Conservation (phyloP, 306 rosid genomes). For the Pachyrhizus erosus region DNA sequence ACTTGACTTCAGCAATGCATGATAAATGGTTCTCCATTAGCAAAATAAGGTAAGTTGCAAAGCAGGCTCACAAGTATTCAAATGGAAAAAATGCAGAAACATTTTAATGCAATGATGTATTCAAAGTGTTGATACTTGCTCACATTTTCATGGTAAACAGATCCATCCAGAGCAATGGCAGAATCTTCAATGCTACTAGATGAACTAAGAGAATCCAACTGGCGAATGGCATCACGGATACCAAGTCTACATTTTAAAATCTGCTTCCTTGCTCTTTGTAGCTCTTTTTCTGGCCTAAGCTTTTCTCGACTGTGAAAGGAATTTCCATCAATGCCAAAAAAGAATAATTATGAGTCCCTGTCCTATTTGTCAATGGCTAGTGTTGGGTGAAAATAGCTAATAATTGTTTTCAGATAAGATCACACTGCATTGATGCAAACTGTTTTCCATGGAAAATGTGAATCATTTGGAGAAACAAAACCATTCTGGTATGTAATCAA, state of each 20-base stretch:
- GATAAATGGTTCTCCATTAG: background rate
- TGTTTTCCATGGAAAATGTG: constrained; percentile 7
- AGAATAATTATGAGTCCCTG: constrained; percentile 19
- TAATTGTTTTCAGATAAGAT: constrained; percentile 14
- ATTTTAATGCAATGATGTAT: constrained; percentile 5
- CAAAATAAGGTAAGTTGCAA: background rate
- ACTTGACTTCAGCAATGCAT: constrained; percentile 13
- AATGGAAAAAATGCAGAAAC: constrained; percentile 16
- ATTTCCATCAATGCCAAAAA: constrained; percentile 33
- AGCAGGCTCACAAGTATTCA: constrained; percentile 23
- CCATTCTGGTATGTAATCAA: background rate
- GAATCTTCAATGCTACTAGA: constrained; percentile 79
- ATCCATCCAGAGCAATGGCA: constrained; percentile 79
- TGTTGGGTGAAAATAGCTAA: background rate
- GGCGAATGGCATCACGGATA: constrained; percentile 76
- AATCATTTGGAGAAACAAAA: constrained; percentile 25
- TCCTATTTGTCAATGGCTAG: constrained; percentile 28
- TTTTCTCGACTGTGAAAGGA: constrained; percentile 77
- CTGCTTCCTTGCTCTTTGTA: constrained; percentile 82
- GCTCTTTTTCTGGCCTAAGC: constrained; percentile 88
- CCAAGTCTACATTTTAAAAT: constrained; percentile 86
- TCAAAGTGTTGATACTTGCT: constrained; percentile 29
- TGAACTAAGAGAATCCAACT: constrained; percentile 80
- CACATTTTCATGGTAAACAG: constrained; percentile 80
- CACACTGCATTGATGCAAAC: background rate